Evolutionary conservation across 1,284 basidiomycete genomes (phyloP).

Genomic region (Sporisorium scitamineum): DNA sequence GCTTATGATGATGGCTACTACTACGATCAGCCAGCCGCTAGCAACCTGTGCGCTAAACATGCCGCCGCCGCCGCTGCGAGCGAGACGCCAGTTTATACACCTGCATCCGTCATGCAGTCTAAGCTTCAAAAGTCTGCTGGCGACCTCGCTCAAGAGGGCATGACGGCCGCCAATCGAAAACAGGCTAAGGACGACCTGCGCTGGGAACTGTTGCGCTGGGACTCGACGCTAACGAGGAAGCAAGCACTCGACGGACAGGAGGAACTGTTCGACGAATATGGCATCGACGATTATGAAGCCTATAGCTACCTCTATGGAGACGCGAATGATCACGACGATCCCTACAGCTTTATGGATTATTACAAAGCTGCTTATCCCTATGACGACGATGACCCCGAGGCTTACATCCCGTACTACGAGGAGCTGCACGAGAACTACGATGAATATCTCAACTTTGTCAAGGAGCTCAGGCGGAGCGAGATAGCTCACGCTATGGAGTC

Average conservation of each 20-base stretch:
- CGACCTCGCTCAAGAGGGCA: background rate
- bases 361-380: conserved; percentile 1
- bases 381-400: background rate
- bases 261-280: background rate
- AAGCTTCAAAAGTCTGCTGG: background rate
- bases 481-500: background rate
- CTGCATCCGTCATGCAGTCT: background rate
- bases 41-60: background rate
- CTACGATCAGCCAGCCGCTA: background rate
- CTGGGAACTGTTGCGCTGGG: background rate
- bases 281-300: background rate
- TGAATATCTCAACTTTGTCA: background rate
- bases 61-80: background rate
- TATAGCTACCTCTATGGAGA: background rate
- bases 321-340: background rate
- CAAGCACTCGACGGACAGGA: background rate
- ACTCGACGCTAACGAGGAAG: background rate
- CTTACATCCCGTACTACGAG: background rate
- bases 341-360: background rate
- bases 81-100: background rate
- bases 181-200: background rate
- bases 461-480: background rate
- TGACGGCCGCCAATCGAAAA: background rate
- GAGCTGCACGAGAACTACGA: background rate
- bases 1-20: background rate